Base-by-base conservation (phyloP, 345 rosid species). In the Salix udensis region DNA sequence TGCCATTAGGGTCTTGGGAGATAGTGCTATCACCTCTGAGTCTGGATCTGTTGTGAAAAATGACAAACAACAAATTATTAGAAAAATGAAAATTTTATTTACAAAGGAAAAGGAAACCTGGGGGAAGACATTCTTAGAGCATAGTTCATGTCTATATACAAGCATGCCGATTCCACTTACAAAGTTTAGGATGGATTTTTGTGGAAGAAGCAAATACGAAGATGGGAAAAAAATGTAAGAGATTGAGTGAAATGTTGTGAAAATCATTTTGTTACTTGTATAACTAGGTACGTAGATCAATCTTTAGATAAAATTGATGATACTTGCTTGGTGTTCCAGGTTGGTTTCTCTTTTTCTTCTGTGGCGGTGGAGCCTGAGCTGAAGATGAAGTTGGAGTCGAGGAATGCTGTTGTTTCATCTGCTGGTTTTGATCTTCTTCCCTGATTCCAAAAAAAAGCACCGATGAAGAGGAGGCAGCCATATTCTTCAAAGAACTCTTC, bases 1-100 rank as follows among this genome's bases (percentile, higher is more conserved):
- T 66, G 94, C 92, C 94, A 90, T 90, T 81, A 91, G 89, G 30
- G 94, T 90, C 89, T 86, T 90, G 77, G 97, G 97, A 64, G 97
- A 90, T 71, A 91, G 86, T 77, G 97, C 94, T 84, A 91, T 88
- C 81, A 91, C 94, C 81, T 91, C 94, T 36, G 92, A 94, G 83
- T 90, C 94, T 73, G 97, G 91, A 88, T 90, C 97, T 91, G 86
- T 72, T 76, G 52, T 60, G 66, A 23, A 78, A 72, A 78, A 78
- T 72, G 72, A 40, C 81, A 78, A 78, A 72, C 75, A 48, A 77
- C 11, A 71, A 64, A 58, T 24, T 61, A 71, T 71, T 71, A 48
- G 65, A 77, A 62, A 77, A 70, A 30, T 78, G 28, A 28, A 65
- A 62, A 73, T 50, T 34, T 3, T 44, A 62, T 44, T 42, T 16